Percentiles rank a stretch among this genome's conserved stretches.
Evolutionary conservation across 495 filamentous ascomycete species (phyloP).

Genomic region (Usnea hakonensis): DNA sequence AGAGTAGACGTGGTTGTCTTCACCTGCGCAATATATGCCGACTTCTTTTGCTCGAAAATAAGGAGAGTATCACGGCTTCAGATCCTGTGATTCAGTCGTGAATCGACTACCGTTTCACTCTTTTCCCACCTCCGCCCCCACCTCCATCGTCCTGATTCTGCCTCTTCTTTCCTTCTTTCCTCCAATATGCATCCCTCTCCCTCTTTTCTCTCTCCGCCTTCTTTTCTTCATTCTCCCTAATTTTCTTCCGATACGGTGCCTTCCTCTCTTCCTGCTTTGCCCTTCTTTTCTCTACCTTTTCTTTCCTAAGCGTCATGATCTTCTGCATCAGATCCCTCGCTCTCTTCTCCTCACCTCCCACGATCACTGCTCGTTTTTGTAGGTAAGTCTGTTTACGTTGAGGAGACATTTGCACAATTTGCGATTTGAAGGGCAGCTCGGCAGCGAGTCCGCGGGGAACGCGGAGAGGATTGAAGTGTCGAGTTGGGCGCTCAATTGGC

Average conservation of each 20-base stretch:
- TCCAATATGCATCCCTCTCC: slow-evolving; percentile 90
- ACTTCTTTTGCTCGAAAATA: no score
- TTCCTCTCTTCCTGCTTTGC: slow-evolving; percentile 80
- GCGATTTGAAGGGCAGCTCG: slow-evolving; percentile 85
- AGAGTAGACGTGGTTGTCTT: no score
- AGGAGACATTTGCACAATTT: slow-evolving; percentile 72
- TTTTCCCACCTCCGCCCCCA: slow-evolving; percentile 55
- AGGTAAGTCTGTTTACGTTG: slow-evolving; percentile 80
- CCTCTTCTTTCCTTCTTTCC: slow-evolving; percentile 89
- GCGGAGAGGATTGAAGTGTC: slow-evolving; percentile 90
- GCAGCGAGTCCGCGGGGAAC: slow-evolving; percentile 79
- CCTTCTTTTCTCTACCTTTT: slow-evolving; percentile 72
- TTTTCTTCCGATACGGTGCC: slow-evolving; percentile 68
- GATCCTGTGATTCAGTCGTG: no score
- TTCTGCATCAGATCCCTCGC: slow-evolving; percentile 89
- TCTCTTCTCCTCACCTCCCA: slow-evolving; percentile 75
- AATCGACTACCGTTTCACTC: slow-evolving; percentile 20
- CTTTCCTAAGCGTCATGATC: slow-evolving; percentile 82
- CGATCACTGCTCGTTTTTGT: slow-evolving; percentile 86
- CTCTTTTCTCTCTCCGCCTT: slow-evolving; percentile 74
- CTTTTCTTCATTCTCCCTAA: slow-evolving; percentile 73
- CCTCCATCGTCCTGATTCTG: slow-evolving; percentile 52
- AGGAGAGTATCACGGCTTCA: no score
- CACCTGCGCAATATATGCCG: no score
- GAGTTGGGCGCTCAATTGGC: slow-evolving; percentile 65